Conservation (phyloP, 2,329 filamentous ascomycete species). For the Volutella citrinella region DNA sequence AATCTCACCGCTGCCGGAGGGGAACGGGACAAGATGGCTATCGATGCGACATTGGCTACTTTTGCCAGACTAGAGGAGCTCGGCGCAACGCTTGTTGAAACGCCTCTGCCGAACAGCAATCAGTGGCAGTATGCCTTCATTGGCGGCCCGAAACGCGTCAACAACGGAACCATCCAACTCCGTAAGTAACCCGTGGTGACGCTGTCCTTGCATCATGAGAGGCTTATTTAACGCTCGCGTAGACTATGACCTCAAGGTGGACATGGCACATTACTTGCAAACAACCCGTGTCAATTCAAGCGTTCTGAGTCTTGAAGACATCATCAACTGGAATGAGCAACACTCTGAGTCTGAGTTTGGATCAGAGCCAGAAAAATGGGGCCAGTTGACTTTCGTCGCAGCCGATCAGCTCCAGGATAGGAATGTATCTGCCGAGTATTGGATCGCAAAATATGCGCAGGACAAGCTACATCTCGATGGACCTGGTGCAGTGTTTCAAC, state of each 20-base stretch:
- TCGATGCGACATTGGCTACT: too few relatives aligned
- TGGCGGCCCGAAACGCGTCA: not conserved
- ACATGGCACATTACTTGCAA: conserved; percentile 1
- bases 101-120: not conserved
- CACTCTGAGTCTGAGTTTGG: not conserved
- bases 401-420: not conserved
- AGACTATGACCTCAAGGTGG: conserved; percentile 5
- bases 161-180: conserved; percentile 2
- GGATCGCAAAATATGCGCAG: conserved; percentile 2
- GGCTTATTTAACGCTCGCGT: not conserved
- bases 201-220: not conserved
- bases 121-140: conserved; percentile 4
- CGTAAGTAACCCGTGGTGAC: not conserved
- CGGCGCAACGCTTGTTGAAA: not conserved
- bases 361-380: conserved; percentile 2
- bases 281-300: not conserved
- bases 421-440: conserved; percentile 1
- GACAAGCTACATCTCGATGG: not conserved
- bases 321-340: conserved; percentile 1
- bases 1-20: not conserved
- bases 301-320: not conserved
- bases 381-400: not conserved
- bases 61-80: too few relatives aligned
- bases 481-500: not conserved
- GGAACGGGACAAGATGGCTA: not conserved